Base-by-base conservation (phyloP, 768 basidiomycete genomes). In the Macrolepiota dolichaula region DNA sequence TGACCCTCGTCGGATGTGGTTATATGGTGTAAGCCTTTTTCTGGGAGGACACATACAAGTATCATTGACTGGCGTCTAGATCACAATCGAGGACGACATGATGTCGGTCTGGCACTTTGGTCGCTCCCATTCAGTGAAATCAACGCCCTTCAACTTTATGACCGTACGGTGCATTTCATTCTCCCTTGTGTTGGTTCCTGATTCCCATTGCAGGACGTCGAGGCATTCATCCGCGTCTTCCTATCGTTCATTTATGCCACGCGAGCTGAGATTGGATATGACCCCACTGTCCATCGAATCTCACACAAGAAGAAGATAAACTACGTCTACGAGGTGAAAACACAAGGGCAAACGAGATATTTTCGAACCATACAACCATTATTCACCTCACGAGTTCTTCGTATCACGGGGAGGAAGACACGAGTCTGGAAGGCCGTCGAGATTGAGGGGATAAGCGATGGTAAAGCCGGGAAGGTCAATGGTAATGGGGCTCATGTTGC, bases 391-490 rank as follows among this genome's bases (percentile, higher is more conserved):
- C 65, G 44, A 3, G 46, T 35, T 2, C 38, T 56, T 44, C 40
- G 44, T 25, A 51, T 64, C 54, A 59, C 60, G 19, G 63, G 65
- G 4, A 29, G 63, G 9, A 52, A 54, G 44, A 51, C 65, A 13
- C 62, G 65, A 4, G 50, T 66, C n/a, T 64, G 61, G 65, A n/a
- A 61, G 36, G 65, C 55, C 13, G 27, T 29, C 15, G 35, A 62
- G 40, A 52, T 62, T 42, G 49, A 37, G 27, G 27, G 17, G 35
- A 42, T 13, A 2, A 3, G 13, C 12, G 13, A 11, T 24, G 9
- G 25, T n/a, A n/a, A 22, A 25, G n/a, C n/a, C n/a, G 1, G 25
- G 11, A 22, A 13, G 19, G 24, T n/a, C n/a, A 22, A 38, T 56
- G 61, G 19, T 58, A 58, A 37, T 35, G 17, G 13, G 13, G n/a